A percentile compares a stretch with the other conserved stretches of the same genome.
Conservation (phyloP, 176 grass and related monocot species). For the Puya raimondii region DNA sequence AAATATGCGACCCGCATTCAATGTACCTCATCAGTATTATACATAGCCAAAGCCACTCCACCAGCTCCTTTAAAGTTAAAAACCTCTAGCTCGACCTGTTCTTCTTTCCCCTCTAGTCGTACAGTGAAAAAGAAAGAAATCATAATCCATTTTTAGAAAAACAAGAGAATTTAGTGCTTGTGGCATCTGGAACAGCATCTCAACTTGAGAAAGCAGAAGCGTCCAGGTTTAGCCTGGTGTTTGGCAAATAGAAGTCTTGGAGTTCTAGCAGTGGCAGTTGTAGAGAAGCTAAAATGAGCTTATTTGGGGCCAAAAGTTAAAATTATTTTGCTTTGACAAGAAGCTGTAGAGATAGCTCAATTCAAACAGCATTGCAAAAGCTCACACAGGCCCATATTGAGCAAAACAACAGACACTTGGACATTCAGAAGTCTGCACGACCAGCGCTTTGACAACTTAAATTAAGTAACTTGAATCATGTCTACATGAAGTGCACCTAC, state of each 20-base stretch:
- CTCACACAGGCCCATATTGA: background rate
- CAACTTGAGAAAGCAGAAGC: too few species aligned
- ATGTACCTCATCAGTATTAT: conserved; percentile 73
- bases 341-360: background rate
- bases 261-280: too few species aligned
- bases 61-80: conserved; percentile 63
- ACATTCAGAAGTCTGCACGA: background rate
- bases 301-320: too few species aligned
- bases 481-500: conserved; percentile 27
- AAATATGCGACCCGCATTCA: conserved; percentile 1
- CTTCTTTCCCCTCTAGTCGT: conserved; percentile 45
- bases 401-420: background rate
- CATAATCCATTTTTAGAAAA: conserved; percentile 7
- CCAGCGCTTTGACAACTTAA: background rate
- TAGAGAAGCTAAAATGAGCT: too few species aligned
- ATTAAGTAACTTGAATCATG: background rate
- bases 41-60: conserved; percentile 71
- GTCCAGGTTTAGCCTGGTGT: too few species aligned
- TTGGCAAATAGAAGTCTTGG: too few species aligned
- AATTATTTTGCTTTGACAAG: too few species aligned
- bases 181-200: background rate
- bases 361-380: background rate
- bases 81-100: conserved; percentile 60
- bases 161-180: background rate
- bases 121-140: conserved; percentile 4